A percentile compares a stretch with the other conserved stretches of the same genome.
Conservation (phyloP, 441 rosid species). For the Gossypium trilobum region DNA sequence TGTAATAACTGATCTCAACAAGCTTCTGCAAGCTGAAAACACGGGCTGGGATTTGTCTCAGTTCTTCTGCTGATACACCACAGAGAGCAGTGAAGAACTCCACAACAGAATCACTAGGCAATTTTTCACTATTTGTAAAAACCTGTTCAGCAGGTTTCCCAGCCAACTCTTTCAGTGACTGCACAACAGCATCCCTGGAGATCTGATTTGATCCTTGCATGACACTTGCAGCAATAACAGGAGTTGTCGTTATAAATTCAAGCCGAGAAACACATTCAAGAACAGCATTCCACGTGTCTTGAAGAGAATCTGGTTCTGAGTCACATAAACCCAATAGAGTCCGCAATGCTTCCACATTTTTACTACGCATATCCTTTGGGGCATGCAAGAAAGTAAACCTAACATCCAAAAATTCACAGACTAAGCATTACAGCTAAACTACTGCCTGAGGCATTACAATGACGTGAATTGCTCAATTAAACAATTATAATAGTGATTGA, state of each 20-base stretch:
- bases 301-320: conserved; percentile 75
- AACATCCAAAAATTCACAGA: conserved; percentile 25
- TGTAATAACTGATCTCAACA: conserved; percentile 98
- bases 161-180: conserved; percentile 76
- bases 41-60: conserved; percentile 95
- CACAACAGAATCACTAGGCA: conserved; percentile 88
- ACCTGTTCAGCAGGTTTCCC: conserved; percentile 96
- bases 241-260: conserved; percentile 87
- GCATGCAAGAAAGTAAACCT: conserved; percentile 99
- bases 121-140: conserved; percentile 80
- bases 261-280: conserved; percentile 98
- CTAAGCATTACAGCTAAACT: background rate
- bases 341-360: conserved; percentile 95
- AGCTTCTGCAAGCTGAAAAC: conserved; percentile 99
- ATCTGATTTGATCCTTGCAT: conserved; percentile 98
- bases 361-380: conserved; percentile 94
- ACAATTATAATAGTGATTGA: conserved; percentile 8
- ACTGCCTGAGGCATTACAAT: background rate
- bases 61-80: conserved; percentile 95
- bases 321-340: conserved; percentile 73
- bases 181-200: conserved; percentile 93
- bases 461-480: conserved; percentile 5
- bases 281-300: conserved; percentile 98
- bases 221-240: conserved; percentile 84
- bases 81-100: conserved; percentile 98